A percentile compares a stretch with the other conserved stretches of the same genome.
Evolutionary conservation across 2,329 filamentous ascomycete genomes (phyloP).

Genomic region (Beauveria brongniartii): DNA sequence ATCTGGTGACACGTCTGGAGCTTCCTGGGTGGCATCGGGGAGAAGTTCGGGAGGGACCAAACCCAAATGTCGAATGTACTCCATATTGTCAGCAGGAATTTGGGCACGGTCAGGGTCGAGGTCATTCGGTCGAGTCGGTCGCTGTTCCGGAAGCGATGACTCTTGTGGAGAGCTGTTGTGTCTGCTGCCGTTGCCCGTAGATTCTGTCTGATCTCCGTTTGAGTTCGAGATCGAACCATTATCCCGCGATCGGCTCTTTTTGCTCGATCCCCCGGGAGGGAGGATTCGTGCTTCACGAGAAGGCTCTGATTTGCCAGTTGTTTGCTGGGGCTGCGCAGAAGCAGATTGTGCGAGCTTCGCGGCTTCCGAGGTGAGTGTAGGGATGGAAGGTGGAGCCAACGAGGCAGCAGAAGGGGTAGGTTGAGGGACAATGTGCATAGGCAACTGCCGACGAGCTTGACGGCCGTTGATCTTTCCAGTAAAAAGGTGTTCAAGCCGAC

Average conservation of each 20-base stretch:
- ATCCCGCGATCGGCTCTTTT: slow-evolving; percentile 35
- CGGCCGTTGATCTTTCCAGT: slow-evolving; percentile 55
- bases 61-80: slow-evolving; percentile 69
- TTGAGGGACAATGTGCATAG: slow-evolving; percentile 12
- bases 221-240: slow-evolving; percentile 39
- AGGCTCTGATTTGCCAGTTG: slow-evolving; percentile 22
- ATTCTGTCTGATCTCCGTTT: slow-evolving; percentile 38
- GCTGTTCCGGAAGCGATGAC: slow-evolving; percentile 51
- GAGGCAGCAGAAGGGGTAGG: background rate
- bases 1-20: slow-evolving; percentile 48
- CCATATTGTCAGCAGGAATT: slow-evolving; percentile 66
- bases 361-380: background rate
- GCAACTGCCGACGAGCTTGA: slow-evolving; percentile 23
- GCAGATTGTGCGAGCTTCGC: background rate
- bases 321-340: background rate
- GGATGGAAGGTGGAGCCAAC: background rate
- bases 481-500: slow-evolving; percentile 71
- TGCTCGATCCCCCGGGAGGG: slow-evolving; percentile 23
- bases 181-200: slow-evolving; percentile 26
- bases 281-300: slow-evolving; percentile 43
- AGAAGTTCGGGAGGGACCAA: slow-evolving; percentile 51
- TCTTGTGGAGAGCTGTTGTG: slow-evolving; percentile 34
- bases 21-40: slow-evolving; percentile 28
- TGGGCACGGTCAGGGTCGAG: slow-evolving; percentile 72
- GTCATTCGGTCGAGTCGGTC: slow-evolving; percentile 68